Percentiles rank a stretch among this genome's conserved stretches.
Evolutionary conservation across 371 early-diverging fungal genomes (phyloP).

Genomic region (Mucor saturninus): DNA sequence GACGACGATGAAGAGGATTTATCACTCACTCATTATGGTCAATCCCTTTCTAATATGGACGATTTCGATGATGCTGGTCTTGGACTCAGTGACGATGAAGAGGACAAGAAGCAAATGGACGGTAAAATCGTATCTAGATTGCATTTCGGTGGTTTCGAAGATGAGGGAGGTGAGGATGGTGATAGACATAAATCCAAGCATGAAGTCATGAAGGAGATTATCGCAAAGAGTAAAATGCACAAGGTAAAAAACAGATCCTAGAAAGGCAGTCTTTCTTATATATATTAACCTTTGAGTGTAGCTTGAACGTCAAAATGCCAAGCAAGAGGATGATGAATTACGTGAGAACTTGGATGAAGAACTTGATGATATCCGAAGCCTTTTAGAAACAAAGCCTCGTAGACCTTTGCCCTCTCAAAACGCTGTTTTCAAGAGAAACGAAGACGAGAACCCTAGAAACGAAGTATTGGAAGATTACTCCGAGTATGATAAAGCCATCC

Average conservation of each 20-base stretch:
- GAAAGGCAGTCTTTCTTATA: not conserved
- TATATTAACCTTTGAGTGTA: slow-evolving; percentile 6
- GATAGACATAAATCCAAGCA: slow-evolving; percentile 79
- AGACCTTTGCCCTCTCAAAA: slow-evolving; percentile 53
- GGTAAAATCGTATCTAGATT: slow-evolving; percentile 66
- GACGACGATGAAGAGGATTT: slow-evolving; percentile 71
- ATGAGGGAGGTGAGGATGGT: slow-evolving; percentile 46
- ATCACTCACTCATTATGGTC: slow-evolving; percentile 89
- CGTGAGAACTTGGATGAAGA: slow-evolving; percentile 88
- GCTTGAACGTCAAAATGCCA: slow-evolving; percentile 83
- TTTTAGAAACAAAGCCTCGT: slow-evolving; percentile 60
- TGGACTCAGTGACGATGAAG: slow-evolving; percentile 70
- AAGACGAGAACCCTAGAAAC: slow-evolving; percentile 24
- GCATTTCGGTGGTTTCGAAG: slow-evolving; percentile 93
- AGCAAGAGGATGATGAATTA: slow-evolving; percentile 81
- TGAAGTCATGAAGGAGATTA: slow-evolving; percentile 96
- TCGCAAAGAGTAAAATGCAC: slow-evolving; percentile 94
- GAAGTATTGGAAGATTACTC: slow-evolving; percentile 45
- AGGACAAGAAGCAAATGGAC: slow-evolving; percentile 62
- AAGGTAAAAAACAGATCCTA: slow-evolving; percentile 46
- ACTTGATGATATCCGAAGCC: slow-evolving; percentile 76
- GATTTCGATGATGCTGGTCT: slow-evolving; percentile 78
- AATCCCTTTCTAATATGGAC: slow-evolving; percentile 82
- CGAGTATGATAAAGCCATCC: slow-evolving; percentile 80
- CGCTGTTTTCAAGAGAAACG: slow-evolving; percentile 42